phyloP scores from a whole-genome alignment of 768 basidiomycete genomes.

The Fomitopsis pulvina region DNA sequence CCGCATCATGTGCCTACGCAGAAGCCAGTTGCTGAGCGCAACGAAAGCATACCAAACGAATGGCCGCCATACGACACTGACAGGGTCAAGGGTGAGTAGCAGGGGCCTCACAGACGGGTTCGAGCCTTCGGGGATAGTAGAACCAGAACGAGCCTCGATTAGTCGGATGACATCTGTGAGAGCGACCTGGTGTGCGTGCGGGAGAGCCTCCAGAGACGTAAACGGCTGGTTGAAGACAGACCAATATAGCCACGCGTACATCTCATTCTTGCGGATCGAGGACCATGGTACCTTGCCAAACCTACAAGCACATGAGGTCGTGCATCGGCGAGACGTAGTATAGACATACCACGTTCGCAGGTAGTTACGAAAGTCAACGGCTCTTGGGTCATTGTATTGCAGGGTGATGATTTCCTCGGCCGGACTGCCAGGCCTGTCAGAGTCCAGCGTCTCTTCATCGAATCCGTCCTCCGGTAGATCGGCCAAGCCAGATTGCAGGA shows the following conservation, averaged over 20 bases:
- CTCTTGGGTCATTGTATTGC: constrained; percentile 59
- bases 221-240: constrained; percentile 66
- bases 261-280: constrained; percentile 52
- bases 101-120: constrained; percentile 47
- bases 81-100: constrained; percentile 71
- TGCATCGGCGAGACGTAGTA: not conserved
- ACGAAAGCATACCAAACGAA: constrained; percentile 54
- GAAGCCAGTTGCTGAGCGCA: constrained; percentile 37
- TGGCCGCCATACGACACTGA: constrained; percentile 65
- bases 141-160: constrained; percentile 69
- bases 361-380: constrained; percentile 63
- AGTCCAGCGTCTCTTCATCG: constrained; percentile 47
- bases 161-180: constrained; percentile 56
- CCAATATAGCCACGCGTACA: constrained; percentile 80
- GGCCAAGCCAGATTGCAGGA: constrained; percentile 61
- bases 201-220: constrained; percentile 41
- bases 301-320: constrained; percentile 34
- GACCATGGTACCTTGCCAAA: constrained; percentile 75
- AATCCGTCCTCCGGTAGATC: constrained; percentile 42
- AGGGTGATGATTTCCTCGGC: constrained; percentile 52
- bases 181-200: constrained; percentile 37
- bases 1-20: constrained; percentile 39
- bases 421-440: constrained; percentile 51
- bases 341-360: constrained; percentile 46
- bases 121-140: constrained; percentile 52